Conservation (phyloP, 2,329 filamentous ascomycete genomes). For the Leptographium procerum region DNA sequence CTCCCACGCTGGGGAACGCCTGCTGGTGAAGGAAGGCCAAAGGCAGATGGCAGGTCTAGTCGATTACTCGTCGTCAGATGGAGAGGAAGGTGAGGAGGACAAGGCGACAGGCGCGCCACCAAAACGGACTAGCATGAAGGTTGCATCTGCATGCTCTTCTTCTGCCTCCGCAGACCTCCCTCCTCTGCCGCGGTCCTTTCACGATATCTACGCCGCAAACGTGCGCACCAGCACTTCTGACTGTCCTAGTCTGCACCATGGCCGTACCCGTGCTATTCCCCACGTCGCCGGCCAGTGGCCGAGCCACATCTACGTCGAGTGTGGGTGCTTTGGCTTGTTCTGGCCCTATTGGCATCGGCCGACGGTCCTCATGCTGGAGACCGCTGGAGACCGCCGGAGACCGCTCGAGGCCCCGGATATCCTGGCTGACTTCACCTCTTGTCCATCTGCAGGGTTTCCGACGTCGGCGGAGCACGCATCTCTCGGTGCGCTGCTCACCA, state of each 20-base stretch:
- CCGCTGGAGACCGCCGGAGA: no score
- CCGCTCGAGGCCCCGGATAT: no score
- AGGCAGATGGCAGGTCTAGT: slow-evolving; percentile 19
- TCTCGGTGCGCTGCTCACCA: slow-evolving; percentile 31
- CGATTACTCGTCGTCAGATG: slow-evolving; percentile 25
- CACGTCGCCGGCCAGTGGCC: slow-evolving; percentile 89
- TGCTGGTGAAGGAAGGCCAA: no score
- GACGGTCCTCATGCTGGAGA: no score
- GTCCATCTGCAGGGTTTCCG: slow-evolving; percentile 40
- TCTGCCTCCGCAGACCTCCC: slow-evolving; percentile 40
- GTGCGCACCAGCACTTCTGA: slow-evolving; percentile 68
- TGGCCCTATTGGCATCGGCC: no score
- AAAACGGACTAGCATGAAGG: neutral
- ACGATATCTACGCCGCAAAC: slow-evolving; percentile 79
- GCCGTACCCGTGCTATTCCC: slow-evolving; percentile 68
- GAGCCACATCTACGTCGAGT: slow-evolving; percentile 85
- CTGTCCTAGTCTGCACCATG: slow-evolving; percentile 75
- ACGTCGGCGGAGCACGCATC: slow-evolving; percentile 31
- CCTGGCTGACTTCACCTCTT: neutral
- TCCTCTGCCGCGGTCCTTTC: slow-evolving; percentile 69
- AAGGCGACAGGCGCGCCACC: neutral
- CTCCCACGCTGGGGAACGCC: neutral
- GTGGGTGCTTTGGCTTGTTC: slow-evolving; percentile 37
- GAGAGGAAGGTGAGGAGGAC: slow-evolving; percentile 5
- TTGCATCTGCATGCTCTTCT: neutral